Conservation (phyloP, 306 rosid species). For the Prinsepia uniflora region DNA sequence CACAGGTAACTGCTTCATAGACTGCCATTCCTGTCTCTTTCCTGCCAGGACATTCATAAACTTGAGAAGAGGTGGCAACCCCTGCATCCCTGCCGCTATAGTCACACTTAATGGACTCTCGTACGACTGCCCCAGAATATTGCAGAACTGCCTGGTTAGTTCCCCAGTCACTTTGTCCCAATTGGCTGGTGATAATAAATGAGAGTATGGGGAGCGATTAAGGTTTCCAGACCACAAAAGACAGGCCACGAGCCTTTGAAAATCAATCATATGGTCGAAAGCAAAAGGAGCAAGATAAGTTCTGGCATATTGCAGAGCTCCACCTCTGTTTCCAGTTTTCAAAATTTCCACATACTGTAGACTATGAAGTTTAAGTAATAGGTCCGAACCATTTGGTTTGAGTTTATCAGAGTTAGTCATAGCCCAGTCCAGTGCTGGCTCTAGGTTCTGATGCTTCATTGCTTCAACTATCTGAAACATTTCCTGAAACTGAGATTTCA, state of each 20-base stretch:
- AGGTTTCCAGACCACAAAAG: constrained; percentile 82
- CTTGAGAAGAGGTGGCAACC: constrained; percentile 72
- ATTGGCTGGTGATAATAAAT: constrained; percentile 51
- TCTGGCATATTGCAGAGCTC: constrained; percentile 68
- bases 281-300: constrained; percentile 59
- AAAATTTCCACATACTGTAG: constrained; percentile 62
- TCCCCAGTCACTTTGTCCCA: constrained; percentile 71
- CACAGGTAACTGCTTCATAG: constrained; percentile 74
- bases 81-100: constrained; percentile 74
- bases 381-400: constrained; percentile 59
- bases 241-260: constrained; percentile 77
- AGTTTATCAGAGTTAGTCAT: constrained; percentile 53
- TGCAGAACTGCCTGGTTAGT: constrained; percentile 82
- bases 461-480: constrained; percentile 79
- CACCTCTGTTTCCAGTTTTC: constrained; percentile 54
- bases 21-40: constrained; percentile 88
- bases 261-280: constrained; percentile 46
- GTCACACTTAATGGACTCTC: constrained; percentile 80
- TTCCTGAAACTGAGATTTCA: constrained; percentile 71
- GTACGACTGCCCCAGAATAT: constrained; percentile 68
- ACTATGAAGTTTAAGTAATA: constrained; percentile 68
- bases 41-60: constrained; percentile 80
- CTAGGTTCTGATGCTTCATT: constrained; percentile 55
- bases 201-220: constrained; percentile 64
- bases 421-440: constrained; percentile 90